Conservation (phyloP, 805 yeast genomes). For the Metschnikowia corniflorae region DNA sequence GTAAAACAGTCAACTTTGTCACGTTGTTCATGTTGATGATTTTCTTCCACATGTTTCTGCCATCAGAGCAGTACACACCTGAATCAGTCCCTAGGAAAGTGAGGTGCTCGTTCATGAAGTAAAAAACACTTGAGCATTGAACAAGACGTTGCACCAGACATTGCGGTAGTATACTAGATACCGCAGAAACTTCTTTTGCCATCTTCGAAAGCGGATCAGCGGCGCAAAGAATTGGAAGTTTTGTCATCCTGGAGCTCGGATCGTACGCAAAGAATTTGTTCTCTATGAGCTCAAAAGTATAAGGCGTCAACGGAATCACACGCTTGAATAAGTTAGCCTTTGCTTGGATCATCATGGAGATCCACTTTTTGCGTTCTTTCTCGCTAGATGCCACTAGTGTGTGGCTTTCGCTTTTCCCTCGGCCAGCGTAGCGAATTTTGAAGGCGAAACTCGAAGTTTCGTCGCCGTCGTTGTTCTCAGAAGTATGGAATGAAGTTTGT, state of each 20-base stretch:
- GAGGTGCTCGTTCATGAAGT: constrained; percentile 42
- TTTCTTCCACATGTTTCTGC: constrained; percentile 52
- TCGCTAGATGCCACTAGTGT: constrained; percentile 47
- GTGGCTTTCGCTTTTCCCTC: constrained; percentile 51
- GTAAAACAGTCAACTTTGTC: constrained; percentile 58
- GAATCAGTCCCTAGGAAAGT: constrained; percentile 56
- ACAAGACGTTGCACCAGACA: constrained; percentile 36
- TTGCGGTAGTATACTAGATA: constrained; percentile 17
- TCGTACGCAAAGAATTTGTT: constrained; percentile 65
- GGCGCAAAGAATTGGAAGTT: constrained; percentile 50
- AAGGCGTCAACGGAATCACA: constrained; percentile 46
- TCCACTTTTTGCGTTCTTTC: constrained; percentile 59
- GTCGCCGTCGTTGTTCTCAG: neutral
- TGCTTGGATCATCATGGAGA: constrained; percentile 46
- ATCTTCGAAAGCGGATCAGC: constrained; percentile 47
- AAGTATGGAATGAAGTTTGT: constrained; percentile 4
- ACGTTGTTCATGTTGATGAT: constrained; percentile 52
- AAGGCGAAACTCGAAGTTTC: constrained; percentile 40
- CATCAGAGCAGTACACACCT: constrained; percentile 59
- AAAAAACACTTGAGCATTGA: constrained; percentile 45
- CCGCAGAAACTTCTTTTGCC: neutral
- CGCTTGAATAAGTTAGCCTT: constrained; percentile 34
- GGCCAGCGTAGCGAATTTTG: constrained; percentile 53
- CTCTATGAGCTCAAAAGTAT: constrained; percentile 48
- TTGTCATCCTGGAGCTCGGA: constrained; percentile 45